Evolutionary conservation across 2,329 filamentous ascomycete species (phyloP).

Genomic region (Thelonectria olida): DNA sequence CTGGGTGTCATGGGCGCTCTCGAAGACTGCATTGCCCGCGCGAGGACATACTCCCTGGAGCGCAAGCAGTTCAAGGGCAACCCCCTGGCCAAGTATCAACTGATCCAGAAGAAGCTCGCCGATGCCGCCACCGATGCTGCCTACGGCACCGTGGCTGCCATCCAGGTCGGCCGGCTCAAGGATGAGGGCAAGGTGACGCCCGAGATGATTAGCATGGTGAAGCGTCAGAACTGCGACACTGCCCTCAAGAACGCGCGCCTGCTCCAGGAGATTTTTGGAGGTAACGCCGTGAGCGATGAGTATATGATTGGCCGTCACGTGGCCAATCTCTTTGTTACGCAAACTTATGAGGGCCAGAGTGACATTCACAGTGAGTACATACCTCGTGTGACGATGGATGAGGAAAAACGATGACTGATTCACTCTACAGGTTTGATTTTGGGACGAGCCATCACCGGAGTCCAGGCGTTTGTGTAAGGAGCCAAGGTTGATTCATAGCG

Average conservation of each 20-base stretch:
- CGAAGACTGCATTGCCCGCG: conserved; percentile 86
- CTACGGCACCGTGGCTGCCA: conserved; percentile 87
- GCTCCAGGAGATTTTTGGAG: conserved; percentile 95
- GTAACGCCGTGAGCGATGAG: conserved; percentile 98
- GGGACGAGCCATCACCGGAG: conserved; percentile 74
- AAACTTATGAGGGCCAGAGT: conserved; percentile 98
- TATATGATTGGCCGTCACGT: conserved; percentile 96
- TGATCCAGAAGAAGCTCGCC: conserved; percentile 96
- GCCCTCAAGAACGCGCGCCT: conserved; percentile 81
- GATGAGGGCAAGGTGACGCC: conserved; percentile 87
- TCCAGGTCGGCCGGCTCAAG: conserved; percentile 92
- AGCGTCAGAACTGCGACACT: conserved; percentile 95
- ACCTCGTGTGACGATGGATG: background rate
- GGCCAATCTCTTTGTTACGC: conserved; percentile 94
- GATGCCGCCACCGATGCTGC: conserved; percentile 92
- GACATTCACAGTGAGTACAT: conserved; percentile 87
- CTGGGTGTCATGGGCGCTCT: conserved; percentile 93
- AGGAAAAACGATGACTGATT: conserved; percentile 37
- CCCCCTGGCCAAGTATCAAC: conserved; percentile 93
- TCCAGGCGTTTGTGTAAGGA: conserved; percentile 78
- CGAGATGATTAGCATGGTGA: conserved; percentile 98
- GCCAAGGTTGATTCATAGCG: background rate
- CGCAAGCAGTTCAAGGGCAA: conserved; percentile 97
- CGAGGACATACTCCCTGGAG: conserved; percentile 89
- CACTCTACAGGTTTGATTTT: conserved; percentile 69